phyloP scores from a whole-genome alignment of 352 stramenopile species.

The Phytophthora podocarpi region DNA sequence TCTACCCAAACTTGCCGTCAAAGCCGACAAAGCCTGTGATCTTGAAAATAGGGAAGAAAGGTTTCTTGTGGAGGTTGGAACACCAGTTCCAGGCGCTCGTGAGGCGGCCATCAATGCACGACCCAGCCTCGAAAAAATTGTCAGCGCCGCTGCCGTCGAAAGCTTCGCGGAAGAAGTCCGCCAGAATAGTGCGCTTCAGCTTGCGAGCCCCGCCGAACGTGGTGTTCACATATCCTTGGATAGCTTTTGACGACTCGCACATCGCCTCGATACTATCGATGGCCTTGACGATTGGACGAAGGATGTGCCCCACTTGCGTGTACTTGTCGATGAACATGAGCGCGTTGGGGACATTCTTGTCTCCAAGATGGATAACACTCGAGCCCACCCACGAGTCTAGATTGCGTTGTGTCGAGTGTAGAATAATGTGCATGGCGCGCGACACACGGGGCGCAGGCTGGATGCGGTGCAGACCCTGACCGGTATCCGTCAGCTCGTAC shows the following conservation, averaged over 20 bases:
- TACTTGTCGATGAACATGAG: slow-evolving; percentile 99
- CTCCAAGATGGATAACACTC: slow-evolving; percentile 96
- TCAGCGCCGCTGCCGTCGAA: slow-evolving; percentile 96
- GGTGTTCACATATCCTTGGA: slow-evolving; percentile 66
- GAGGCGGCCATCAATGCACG: slow-evolving; percentile 96
- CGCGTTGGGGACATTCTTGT: slow-evolving; percentile 98
- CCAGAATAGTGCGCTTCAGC: slow-evolving; percentile 91
- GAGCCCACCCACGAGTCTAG: slow-evolving; percentile 92
- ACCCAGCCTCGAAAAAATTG: slow-evolving; percentile 96
- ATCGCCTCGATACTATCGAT: slow-evolving; percentile 76
- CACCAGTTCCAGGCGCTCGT: slow-evolving; percentile 99
- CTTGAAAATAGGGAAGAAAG: slow-evolving; percentile 97
- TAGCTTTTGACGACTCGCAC: slow-evolving; percentile 48
- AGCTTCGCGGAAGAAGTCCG: slow-evolving; percentile 96
- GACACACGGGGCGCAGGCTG: slow-evolving; percentile 93
- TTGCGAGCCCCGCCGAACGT: slow-evolving; percentile 88
- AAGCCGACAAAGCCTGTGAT: slow-evolving; percentile 96
- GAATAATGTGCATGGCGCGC: slow-evolving; percentile 95
- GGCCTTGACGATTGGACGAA: slow-evolving; percentile 89
- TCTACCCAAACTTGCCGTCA: slow-evolving; percentile 94
- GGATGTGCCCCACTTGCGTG: slow-evolving; percentile 91
- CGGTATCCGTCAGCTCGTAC: slow-evolving; percentile 94
- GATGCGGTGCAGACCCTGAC: slow-evolving; percentile 95
- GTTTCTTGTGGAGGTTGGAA: slow-evolving; percentile 93
- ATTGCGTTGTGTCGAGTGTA: slow-evolving; percentile 80